Base-by-base conservation (phyloP, 495 filamentous ascomycete genomes). In the Tetracladium marchalianum region DNA sequence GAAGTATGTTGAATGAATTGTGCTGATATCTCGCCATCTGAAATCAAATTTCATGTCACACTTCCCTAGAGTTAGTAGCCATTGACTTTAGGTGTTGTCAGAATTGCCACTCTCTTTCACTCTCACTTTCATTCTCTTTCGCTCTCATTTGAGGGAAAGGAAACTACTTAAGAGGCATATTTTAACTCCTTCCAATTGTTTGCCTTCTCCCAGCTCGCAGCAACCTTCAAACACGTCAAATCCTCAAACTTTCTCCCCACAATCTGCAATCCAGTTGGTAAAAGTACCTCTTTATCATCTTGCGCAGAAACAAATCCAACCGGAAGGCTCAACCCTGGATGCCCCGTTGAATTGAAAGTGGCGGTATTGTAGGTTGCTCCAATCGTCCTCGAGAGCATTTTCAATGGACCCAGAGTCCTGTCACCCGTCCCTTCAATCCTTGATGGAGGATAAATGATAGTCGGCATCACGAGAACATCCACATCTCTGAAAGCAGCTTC, bases 181-280 rank as follows among this genome's bases (percentile, higher is more conserved):
- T 45, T 53, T 27, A 53, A 41, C 12, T 34, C 35, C 46, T 67
- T 73, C 75, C 74, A 77, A 35, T 75, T 59, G 52, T 62, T 66
- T 22, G 56, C 55, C 33, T 53, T 60, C 55, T 78, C 73, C 74
- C 73, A 79, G 1, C 63, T 68, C 39, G 69, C 66, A 3, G 71
- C 73, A 41, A 66, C 71, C 44, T 60, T 62, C 10, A 75, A 54
- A 9, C 75, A 66, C 47, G 64, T 70, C 32, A 62, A 54, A 43
- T 77, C 73, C 13, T 66, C 64, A 52, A 64, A 76, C 41, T 67
- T 65, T 5, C 66, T 64, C 12, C 75, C 75, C 31, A 77, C 68
- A 47, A 79, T 70, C 59, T 80, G 77, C 69, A 80, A 67, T 4
- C 76, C 72, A 4, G 72, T 71, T 2, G 76, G 77, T 35, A 79